Evolutionary conservation across 306 rosid genomes (phyloP).

Genomic region (Malus fusca): DNA sequence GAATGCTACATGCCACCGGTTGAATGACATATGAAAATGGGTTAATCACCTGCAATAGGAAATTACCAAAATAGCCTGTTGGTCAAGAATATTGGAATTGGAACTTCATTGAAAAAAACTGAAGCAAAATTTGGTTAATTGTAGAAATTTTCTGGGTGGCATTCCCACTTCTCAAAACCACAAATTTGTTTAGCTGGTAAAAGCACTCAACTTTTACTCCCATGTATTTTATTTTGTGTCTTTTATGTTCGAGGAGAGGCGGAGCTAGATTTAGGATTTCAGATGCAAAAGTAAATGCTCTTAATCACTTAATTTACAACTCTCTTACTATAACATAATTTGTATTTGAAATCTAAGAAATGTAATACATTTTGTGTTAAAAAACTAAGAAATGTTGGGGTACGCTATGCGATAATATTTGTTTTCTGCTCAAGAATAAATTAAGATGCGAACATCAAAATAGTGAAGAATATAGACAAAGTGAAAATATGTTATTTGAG

Average conservation of each 20-base stretch:
- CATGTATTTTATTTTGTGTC: not conserved
- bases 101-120: not conserved
- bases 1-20: constrained; percentile 35
- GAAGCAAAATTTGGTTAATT: not conserved
- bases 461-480: not conserved
- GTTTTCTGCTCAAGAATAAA: not conserved
- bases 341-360: too few species aligned
- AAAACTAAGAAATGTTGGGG: too few species aligned
- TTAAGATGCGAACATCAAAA: not conserved
- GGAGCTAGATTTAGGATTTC: too few species aligned
- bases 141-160: not conserved
- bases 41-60: constrained; percentile 14
- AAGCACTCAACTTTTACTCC: not conserved
- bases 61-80: constrained; percentile 24
- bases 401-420: too few species aligned
- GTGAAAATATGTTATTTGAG: not conserved
- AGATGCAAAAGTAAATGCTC: too few species aligned
- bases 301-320: too few species aligned
- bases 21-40: not conserved
- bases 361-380: too few species aligned
- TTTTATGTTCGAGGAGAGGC: not conserved
- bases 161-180: too few species aligned
- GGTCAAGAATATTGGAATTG: not conserved
- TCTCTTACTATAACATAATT: too few species aligned
- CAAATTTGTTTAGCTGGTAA: not conserved